These are phyloP conservation scores for Zychaea mexicana DNA, from an alignment of 371 early-diverging fungal genomes.

Conservation along the genomic window DNA sequence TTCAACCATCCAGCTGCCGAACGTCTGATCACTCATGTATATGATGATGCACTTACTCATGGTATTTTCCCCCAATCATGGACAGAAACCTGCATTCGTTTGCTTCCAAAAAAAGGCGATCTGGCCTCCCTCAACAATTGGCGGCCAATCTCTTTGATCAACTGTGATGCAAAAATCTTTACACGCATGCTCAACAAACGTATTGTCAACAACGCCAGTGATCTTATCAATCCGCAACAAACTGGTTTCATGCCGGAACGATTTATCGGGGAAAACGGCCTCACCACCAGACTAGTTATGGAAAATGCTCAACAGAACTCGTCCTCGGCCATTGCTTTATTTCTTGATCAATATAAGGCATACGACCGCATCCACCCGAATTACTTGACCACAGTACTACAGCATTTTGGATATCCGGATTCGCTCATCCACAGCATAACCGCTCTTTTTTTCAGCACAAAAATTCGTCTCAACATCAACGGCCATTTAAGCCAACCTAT, in stretches of 20 bases:
- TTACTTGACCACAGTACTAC: constrained; percentile 4
- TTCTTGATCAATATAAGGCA: constrained; percentile 8
- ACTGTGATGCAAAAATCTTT: constrained; percentile 21
- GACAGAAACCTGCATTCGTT: constrained; percentile 20
- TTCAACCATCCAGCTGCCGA: background rate
- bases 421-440: background rate
- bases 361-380: constrained; percentile 18
- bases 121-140: constrained; percentile 20
- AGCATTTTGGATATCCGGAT: constrained; percentile 9
- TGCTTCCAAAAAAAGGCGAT: constrained; percentile 26
- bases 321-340: background rate
- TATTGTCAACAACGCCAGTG: constrained; percentile 14
- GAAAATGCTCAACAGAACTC: background rate
- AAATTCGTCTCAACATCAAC: constrained; percentile 21
- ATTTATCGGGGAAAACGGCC: constrained; percentile 16
- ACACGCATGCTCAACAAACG: constrained; percentile 4
- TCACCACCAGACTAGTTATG: background rate
- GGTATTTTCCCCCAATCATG: constrained; percentile 23
- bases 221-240: constrained; percentile 17
- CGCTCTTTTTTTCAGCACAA: constrained; percentile 22
- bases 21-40: background rate
- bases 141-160: constrained; percentile 27
- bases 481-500: constrained; percentile 15
- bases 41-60: constrained; percentile 15
- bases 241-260: constrained; percentile 15